Base-by-base conservation (phyloP, 331 rosid species). In the Phaseolus coccineus region DNA sequence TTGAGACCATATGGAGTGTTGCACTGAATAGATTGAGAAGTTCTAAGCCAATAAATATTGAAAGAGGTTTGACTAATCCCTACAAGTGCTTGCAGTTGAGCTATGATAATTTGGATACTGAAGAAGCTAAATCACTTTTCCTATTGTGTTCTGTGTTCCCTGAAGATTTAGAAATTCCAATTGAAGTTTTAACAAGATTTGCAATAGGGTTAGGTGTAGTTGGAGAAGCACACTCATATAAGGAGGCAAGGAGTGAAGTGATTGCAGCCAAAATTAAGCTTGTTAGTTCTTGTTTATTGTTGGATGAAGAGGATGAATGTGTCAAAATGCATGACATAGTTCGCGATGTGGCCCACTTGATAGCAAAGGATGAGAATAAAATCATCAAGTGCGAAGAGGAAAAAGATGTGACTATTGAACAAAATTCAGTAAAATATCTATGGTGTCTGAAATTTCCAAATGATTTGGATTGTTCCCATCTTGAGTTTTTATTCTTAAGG, bases 291-390 rank as follows among this genome's bases (percentile, higher is more conserved):
- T 58, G 71, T 67, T 73, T 85, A 11, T 33, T 85, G 71, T 7
- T 31, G 10, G 40, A 3, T 25, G 1, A 19, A 22, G 13, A 55
- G 8, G 1, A 8, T 19, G 13, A 62, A 40, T 5, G 24, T 64
- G 73, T 84, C 15, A 80, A 84, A 59, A 77, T 84, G 85, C 85
- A 84, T 39, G 80, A 77, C 6, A 37, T 80, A 16, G 46, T 76
- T 53, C 87, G 87, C 2, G 53, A 80, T 9, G 82, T 80, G 11
- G 80, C 82, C 3, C 52, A 30, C 0, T 64, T 62, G 73, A 71
- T 71, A 2, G 77, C 82, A 1, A 15, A 30, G 9, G 19, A 66
- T 0, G 33, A 56, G 27, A 47, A 46, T 46, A 80, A 72, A 0
- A 39, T 10, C 0, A 39, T 77, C 1, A 40, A 27, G 64, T 6